Base-by-base conservation (phyloP, 129 eudicot genomes). In the Centella asiatica region DNA sequence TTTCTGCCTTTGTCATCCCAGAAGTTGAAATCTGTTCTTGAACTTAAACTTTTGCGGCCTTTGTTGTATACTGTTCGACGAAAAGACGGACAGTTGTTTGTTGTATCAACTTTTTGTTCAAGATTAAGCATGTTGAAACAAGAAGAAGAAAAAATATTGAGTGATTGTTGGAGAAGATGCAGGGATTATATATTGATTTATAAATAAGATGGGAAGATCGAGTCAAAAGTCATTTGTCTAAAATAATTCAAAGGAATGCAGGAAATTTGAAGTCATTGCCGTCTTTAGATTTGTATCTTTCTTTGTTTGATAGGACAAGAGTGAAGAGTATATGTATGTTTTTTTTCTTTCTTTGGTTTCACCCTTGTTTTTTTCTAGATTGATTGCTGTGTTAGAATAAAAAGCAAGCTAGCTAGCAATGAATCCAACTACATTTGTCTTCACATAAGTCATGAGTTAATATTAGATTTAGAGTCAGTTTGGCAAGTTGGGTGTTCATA, bases 61-160 rank as follows among this genome's bases (percentile, higher is more conserved):
- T 5, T 25, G 25, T 47, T 13, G 25, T 29, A 1, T 18, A 7
- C 33, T 20, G n/a, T n/a, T n/a, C 4, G 37, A 37, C 8, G 20
- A 4, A 27, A 37, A 42, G 61, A 37, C 15, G 49, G 52, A 51
- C 37, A 19, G 18, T 52, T 44, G 58, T 37, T 28, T 4, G n/a
- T n/a, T n/a, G 27, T 26, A 1, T 50, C 49, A 49, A 2, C 0
- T 36, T 39, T 62, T 42, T 66, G 62, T 13, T 27, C 29, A 20
- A 66, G 63, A 54, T 54, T 31, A 27, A 66, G 12, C 71, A 66
- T 66, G 52, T 65, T n/a, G 51, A 22, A 8, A 31, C 4, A 56
- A 56, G 56, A 15, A 29, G 10, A 17, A 27, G 10, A 67, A 42
- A 5, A 6, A 29, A 8, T 33, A 14, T n/a, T 5, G 37, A 25